These are phyloP conservation scores for Phytophthora colocasiae DNA, from an alignment of 352 stramenopile genomes.

Conservation along the genomic window DNA sequence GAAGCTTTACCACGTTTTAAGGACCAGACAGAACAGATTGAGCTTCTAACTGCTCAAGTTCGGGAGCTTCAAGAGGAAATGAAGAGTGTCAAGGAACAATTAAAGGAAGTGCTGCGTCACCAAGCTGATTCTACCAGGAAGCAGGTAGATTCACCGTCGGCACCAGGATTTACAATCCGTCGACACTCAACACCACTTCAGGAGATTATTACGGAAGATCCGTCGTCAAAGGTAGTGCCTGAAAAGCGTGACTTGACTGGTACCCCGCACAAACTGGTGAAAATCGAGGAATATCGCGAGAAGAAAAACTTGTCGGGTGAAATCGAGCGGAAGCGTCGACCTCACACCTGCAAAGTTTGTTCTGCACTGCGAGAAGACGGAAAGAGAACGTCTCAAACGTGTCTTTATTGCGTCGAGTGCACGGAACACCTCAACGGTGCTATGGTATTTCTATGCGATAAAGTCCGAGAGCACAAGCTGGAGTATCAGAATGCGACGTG, in stretches of 20 bases:
- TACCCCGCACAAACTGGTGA: conserved; percentile 8
- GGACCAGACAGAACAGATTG: conserved; percentile 1
- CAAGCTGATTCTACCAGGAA: not conserved
- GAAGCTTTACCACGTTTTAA: not conserved
- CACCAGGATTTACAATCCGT: conserved; percentile 10
- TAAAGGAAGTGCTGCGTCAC: conserved; percentile 20
- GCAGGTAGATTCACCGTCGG: not conserved
- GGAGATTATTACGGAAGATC: too few relatives aligned
- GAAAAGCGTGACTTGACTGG: too few relatives aligned
- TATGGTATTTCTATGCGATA: conserved; percentile 37
- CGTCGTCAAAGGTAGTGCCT: too few relatives aligned
- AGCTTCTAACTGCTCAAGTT: conserved; percentile 19
- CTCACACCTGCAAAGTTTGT: conserved; percentile 39
- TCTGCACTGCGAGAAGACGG: conserved; percentile 28
- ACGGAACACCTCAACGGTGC: conserved; percentile 21
- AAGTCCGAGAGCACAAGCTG: conserved; percentile 18
- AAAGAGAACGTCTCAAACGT: conserved; percentile 26
- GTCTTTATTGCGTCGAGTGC: conserved; percentile 34
- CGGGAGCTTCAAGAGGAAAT: conserved; percentile 38
- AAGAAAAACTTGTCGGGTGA: conserved; percentile 15
- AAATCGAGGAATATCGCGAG: conserved; percentile 34
- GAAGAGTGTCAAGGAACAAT: conserved; percentile 28
- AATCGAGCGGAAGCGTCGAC: conserved; percentile 22
- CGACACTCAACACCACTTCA: not conserved
- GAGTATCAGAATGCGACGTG: conserved; percentile 34